Percentiles rank a stretch among this genome's conserved stretches.
Conservation (phyloP, 345 rosid genomes). For the Aurinia saxatilis region DNA sequence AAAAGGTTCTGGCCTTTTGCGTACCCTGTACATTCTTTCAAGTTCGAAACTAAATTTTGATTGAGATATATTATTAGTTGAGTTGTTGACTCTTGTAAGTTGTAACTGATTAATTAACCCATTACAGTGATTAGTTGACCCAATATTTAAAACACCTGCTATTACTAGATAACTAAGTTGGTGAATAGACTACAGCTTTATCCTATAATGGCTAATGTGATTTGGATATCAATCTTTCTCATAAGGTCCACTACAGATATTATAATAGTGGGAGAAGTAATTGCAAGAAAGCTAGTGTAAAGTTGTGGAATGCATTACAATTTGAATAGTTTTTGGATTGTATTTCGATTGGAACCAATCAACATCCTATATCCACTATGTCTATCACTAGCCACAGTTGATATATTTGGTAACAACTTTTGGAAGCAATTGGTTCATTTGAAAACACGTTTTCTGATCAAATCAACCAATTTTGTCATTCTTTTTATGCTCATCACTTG, state of each 20-base stretch:
- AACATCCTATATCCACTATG: slow-evolving; percentile 7
- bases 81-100: too few species aligned
- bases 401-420: slow-evolving; percentile 7
- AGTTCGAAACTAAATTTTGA: too few species aligned
- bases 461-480: background rate
- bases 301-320: slow-evolving; percentile 11
- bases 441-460: background rate
- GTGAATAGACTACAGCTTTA: slow-evolving; percentile 7
- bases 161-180: slow-evolving; percentile 15
- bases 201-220: slow-evolving; percentile 9
- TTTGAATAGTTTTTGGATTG: slow-evolving; percentile 10
- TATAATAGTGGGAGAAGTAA: slow-evolving; percentile 12
- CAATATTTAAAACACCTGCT: background rate
- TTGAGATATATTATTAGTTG: too few species aligned
- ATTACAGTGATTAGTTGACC: too few species aligned
- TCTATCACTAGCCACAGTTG: slow-evolving; percentile 12
- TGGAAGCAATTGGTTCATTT: background rate
- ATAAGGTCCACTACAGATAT: slow-evolving; percentile 22
- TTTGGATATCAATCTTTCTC: slow-evolving; percentile 19
- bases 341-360: slow-evolving; percentile 15
- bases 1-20: too few species aligned
- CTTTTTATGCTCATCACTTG: background rate
- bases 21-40: too few species aligned
- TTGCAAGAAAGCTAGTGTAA: slow-evolving; percentile 8
- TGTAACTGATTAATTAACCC: background rate